Conservation (phyloP, 441 rosid species). For the Arabidopsis lyrata region DNA sequence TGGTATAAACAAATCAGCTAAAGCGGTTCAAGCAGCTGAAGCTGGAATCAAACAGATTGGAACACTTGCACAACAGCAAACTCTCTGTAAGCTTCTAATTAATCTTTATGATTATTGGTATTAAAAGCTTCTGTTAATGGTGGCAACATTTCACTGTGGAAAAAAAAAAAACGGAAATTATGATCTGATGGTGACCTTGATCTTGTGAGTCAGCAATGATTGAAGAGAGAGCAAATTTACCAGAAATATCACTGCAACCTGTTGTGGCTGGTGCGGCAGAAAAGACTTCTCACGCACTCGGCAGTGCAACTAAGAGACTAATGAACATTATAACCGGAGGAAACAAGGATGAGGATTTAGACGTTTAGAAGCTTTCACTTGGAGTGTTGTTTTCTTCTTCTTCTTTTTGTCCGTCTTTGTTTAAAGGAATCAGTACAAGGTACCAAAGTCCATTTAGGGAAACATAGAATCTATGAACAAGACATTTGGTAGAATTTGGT, state of each 20-base stretch:
- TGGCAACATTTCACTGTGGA: too few relatives aligned
- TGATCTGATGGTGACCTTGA: slow-evolving; percentile 8
- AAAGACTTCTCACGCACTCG: slow-evolving; percentile 81
- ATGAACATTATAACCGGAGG: slow-evolving; percentile 52
- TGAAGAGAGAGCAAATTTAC: slow-evolving; percentile 88
- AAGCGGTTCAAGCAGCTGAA: slow-evolving; percentile 90
- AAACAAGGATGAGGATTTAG: slow-evolving; percentile 49
- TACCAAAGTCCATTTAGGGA: background rate
- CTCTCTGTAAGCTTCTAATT: slow-evolving; percentile 64
- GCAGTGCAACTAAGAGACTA: slow-evolving; percentile 77
- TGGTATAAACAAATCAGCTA: slow-evolving; percentile 89
- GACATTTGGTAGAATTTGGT: background rate
- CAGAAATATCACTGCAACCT: slow-evolving; percentile 78
- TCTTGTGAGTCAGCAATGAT: slow-evolving; percentile 70
- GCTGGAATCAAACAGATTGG: slow-evolving; percentile 88
- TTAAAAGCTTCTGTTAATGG: background rate
- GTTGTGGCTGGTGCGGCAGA: slow-evolving; percentile 83
- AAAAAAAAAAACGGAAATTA: too few relatives aligned
- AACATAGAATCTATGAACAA: background rate
- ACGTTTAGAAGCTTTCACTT: slow-evolving; percentile 19
- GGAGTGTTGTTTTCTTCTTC: accelerated
- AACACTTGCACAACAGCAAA: slow-evolving; percentile 76
- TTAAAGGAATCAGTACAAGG: background rate
- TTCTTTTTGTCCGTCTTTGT: background rate
- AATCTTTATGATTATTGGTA: background rate